Evolutionary conservation across 2,329 filamentous ascomycete species (phyloP).

Genomic region (Ascochyta lentis): DNA sequence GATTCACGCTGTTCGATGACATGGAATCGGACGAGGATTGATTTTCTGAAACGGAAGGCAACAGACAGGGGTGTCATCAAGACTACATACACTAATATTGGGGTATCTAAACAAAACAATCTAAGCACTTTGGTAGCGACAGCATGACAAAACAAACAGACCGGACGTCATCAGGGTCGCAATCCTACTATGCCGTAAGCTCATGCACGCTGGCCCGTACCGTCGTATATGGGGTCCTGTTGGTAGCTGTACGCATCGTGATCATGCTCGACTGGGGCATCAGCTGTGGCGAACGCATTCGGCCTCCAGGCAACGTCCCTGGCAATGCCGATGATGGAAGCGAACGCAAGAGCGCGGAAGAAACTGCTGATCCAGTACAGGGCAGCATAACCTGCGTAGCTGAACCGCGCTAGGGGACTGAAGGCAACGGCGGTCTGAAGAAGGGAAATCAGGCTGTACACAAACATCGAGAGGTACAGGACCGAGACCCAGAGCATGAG

Average conservation of each 20-base stretch:
- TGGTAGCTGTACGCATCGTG: conserved; percentile 4
- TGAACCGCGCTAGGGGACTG: background rate
- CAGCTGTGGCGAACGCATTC: background rate
- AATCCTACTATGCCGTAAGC: background rate
- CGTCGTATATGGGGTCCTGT: background rate
- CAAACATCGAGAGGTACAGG: background rate
- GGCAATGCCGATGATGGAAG: conserved; percentile 9
- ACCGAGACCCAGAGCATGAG: conserved; percentile 5
- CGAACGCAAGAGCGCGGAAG: background rate
- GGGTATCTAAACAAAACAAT: background rate
- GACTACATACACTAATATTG: background rate
- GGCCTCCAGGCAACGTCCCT: conserved; percentile 7
- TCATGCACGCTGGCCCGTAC: conserved; percentile 1
- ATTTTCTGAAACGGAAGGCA: background rate
- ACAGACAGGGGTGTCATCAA: too few species aligned
- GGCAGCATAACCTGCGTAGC: background rate
- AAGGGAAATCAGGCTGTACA: background rate
- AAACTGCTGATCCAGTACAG: conserved; percentile 1
- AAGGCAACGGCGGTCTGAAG: background rate
- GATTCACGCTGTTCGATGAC: conserved; percentile 21
- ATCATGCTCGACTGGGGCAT: background rate
- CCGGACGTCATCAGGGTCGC: background rate
- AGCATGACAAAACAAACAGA: background rate
- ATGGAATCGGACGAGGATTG: conserved; percentile 19
- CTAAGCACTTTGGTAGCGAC: background rate